phyloP scores from a whole-genome alignment of 345 rosid genomes.

The Acer yangbiense region DNA sequence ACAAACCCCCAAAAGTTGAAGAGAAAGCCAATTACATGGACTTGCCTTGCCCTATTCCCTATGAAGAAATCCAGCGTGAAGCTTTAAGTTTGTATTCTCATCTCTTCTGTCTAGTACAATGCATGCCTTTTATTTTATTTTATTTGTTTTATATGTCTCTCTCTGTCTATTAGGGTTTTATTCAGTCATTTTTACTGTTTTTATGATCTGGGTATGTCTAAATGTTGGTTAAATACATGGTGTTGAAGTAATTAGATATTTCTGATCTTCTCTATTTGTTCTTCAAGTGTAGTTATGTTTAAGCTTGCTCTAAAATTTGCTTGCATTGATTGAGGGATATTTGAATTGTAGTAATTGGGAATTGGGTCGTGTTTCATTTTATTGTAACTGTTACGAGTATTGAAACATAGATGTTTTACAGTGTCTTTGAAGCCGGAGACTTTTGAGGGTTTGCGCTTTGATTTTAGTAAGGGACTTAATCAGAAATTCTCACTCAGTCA shows the following conservation, averaged over 20 bases:
- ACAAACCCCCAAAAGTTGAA: conserved; percentile 29
- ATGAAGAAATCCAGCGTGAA: conserved; percentile 92
- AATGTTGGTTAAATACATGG: not conserved
- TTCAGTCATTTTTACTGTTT: not conserved
- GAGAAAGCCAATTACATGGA: conserved; percentile 72
- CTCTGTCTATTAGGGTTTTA: not conserved
- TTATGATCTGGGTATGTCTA: not conserved
- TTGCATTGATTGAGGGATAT: not conserved
- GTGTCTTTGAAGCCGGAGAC: conserved; percentile 94
- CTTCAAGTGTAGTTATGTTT: not conserved
- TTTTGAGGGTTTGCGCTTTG: conserved; percentile 97
- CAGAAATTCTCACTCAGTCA: conserved; percentile 87
- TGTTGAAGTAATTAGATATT: not conserved
- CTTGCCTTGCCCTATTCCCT: conserved; percentile 91
- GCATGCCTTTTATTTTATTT: not conserved
- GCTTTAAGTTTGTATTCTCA: conserved; percentile 64
- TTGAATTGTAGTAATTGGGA: not conserved
- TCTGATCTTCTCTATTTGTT: not conserved
- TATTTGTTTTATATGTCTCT: not conserved
- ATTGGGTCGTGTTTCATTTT: not conserved
- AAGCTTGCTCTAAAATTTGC: not conserved
- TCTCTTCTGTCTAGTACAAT: not conserved
- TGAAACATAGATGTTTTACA: conserved; percentile 34
- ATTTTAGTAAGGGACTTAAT: conserved; percentile 85
- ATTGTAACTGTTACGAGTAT: not conserved